Base-by-base conservation (phyloP, 805 yeast genomes). In the Yarrowia divulgata region DNA sequence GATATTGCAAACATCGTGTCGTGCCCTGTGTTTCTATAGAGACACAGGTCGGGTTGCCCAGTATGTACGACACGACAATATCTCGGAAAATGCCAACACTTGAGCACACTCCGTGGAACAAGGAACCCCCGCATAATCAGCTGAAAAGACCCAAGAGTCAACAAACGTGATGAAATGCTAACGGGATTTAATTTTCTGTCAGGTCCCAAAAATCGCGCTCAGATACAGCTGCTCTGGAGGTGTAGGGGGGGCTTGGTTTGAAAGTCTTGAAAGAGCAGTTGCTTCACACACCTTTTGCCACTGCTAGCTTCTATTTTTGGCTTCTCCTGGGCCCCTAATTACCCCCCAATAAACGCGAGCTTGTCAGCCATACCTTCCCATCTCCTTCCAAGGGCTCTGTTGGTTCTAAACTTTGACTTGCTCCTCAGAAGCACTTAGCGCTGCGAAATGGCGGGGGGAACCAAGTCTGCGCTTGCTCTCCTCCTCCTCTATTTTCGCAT, bases 151-250 rank as follows among this genome's bases (percentile, higher is more conserved):
- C 7, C 60, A 12, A 13, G n/a, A 13, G 43, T 37, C 32, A 54
- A 54, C 60, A 54, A 48, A 54, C 45, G 60, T 37, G 60, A 37
- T 37, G 62, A 40, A 55, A 55, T 55, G 48, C 32, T 57, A 57
- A 57, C 3, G 23, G 39, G 7, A 6, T 12, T 57, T 57, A 40
- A 29, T 40, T 23, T 57, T 39, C 14, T 6, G 13, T 1, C 8
- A 14, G 14, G 43, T 14, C 32, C 10, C 18, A 16, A 57, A 57
- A 40, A 23, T 16, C 63, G 63, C 63, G 62, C 62, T 16, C 9
- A 10, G 7, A 1, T 16, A 23, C 29, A 23, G 29, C 29, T 2
- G 29, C 29, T 23, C 29, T 23, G 29, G 29, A 23, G 29, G 29
- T 23, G 29, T 23, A 23, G 29, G 29, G 3, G 29, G 29, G 29